Evolutionary conservation across 495 filamentous ascomycete genomes (phyloP), one percentile per base, ranked within the genome.

Genomic region (Penicillium herquei): DNA sequence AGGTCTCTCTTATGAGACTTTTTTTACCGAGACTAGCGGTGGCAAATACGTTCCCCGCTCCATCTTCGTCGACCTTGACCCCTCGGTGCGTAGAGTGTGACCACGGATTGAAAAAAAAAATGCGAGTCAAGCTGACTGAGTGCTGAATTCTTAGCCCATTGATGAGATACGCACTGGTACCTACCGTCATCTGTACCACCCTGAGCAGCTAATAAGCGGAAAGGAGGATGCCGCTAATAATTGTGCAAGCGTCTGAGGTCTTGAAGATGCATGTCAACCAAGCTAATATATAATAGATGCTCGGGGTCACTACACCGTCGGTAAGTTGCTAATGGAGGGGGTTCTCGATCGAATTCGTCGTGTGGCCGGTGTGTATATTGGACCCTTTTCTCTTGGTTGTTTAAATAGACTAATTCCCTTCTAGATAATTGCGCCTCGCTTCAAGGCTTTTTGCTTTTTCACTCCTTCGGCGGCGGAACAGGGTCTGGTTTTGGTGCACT

Each of bases 201-300:
- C 90, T 30, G 90, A 93, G 73, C 77, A 87, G 56, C 71, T 95
- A 71, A 89, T 95, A 66, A 91, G 85, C 69, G 90, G 90, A 55
- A 95, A 95, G 74, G 90, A 95, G 73, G 90, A 95, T 82, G 90
- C 90, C 51, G 89, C 90, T 66, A 95, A 94, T 74, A 95, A 95
- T 81, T 95, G 79, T 81, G 66, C 40, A 69, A n/a, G 12, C 30
- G 11, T 7, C 39, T 37, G 9, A 21, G 17, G 26, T 10, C 33
- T 13, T 21, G 26, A 21, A 7, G 30, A 6, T 8, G 16, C 49
- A 12, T 10, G 10, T 30, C 11, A 13, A 7, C 42, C 34, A 40
- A 46, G 17, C 62, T 78, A 62, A 79, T 56, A 18, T 16, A 26
- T 39, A n/a, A 10, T 55, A 86, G 83, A 95, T 77, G 90, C 90